These are phyloP conservation scores for Penicillium paradoxum DNA, from an alignment of 495 filamentous ascomycete genomes.

Conservation along the genomic window DNA sequence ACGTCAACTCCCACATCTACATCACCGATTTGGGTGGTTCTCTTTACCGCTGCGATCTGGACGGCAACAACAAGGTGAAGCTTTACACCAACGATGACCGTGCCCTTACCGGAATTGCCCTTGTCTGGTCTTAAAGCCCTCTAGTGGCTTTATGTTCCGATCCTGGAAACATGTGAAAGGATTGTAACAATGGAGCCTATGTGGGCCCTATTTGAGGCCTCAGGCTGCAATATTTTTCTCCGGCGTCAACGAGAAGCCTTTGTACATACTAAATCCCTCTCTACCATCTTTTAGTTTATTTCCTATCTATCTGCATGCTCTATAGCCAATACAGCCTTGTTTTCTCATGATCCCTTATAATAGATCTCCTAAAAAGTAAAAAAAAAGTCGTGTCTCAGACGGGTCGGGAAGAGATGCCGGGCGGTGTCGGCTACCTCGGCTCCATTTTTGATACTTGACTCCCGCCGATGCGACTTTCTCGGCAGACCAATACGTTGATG, in stretches of 20 bases:
- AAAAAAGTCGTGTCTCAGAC: no score
- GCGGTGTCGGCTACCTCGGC: background rate
- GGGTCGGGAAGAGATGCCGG: background rate
- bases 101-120: conserved; percentile 29
- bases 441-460: background rate
- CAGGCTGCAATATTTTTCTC: no score
- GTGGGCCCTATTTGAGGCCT: no score
- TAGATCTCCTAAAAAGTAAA: no score
- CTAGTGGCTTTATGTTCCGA: no score
- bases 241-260: no score
- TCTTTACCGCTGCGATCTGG: conserved; percentile 41
- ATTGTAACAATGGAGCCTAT: background rate
- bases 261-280: no score
- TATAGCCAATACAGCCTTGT: no score
- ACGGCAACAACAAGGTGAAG: conserved; percentile 32
- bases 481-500: background rate
- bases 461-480: background rate
- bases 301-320: no score
- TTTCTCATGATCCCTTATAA: no score
- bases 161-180: background rate
- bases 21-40: conserved; percentile 45
- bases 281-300: no score
- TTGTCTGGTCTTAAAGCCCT: background rate
- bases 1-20: conserved; percentile 34
- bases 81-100: conserved; percentile 20